Evolutionary conservation across 176 grass and related monocot genomes (phyloP).

Genomic region (Cocos nucifera): DNA sequence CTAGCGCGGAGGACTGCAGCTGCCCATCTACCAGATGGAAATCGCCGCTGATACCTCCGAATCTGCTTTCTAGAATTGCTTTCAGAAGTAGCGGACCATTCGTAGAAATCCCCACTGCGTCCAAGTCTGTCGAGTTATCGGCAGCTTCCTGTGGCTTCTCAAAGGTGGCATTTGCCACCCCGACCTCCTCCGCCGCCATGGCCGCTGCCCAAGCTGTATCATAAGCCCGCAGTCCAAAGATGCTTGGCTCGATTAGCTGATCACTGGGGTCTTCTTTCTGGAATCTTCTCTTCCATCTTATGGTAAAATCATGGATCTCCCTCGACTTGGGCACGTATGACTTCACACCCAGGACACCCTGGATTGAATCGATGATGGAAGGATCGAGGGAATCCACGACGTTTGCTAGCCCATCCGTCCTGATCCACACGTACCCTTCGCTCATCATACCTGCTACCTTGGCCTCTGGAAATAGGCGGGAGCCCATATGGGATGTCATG

Average conservation of each 20-base stretch:
- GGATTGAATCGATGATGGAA: slow-evolving; percentile 20
- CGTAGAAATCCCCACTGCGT: slow-evolving; percentile 14
- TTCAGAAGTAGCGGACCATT: slow-evolving; percentile 29
- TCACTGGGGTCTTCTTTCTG: slow-evolving; percentile 12
- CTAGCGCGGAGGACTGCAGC: slow-evolving; percentile 20
- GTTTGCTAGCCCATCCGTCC: slow-evolving; percentile 36
- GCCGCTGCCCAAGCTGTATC: slow-evolving; percentile 53
- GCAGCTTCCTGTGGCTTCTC: neutral
- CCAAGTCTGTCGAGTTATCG: slow-evolving; percentile 6
- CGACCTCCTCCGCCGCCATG: slow-evolving; percentile 35
- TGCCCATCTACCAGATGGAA: slow-evolving; percentile 35
- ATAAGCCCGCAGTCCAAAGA: slow-evolving; percentile 40
- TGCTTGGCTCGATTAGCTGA: slow-evolving; percentile 4
- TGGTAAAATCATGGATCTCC: slow-evolving; percentile 18
- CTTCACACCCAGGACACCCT: slow-evolving; percentile 38
- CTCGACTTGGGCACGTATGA: slow-evolving; percentile 20
- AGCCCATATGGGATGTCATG: slow-evolving; percentile 6
- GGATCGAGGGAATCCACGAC: slow-evolving; percentile 22
- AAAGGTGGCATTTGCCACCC: neutral
- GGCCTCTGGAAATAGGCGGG: slow-evolving; percentile 32
- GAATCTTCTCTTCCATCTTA: slow-evolving; percentile 37
- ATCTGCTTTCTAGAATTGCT: slow-evolving; percentile 18
- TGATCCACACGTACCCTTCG: slow-evolving; percentile 43
- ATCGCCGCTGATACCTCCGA: slow-evolving; percentile 30
- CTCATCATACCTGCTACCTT: slow-evolving; percentile 47